These are phyloP conservation scores for Mortierella sp. DNA, from an alignment of 371 early-diverging fungal genomes.

Conservation along the genomic window DNA sequence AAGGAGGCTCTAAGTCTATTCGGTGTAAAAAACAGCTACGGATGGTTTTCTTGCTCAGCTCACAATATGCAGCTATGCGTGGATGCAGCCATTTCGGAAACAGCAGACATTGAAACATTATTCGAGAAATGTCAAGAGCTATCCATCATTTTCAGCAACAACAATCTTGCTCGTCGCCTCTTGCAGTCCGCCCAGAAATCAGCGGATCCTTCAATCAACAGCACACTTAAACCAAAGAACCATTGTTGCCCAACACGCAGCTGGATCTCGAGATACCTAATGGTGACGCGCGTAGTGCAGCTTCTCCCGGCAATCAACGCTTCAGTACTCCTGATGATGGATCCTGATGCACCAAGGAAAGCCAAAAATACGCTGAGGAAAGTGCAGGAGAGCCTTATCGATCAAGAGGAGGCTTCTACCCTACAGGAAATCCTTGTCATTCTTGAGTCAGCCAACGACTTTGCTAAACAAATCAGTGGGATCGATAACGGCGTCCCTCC, in stretches of 20 bases:
- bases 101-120: neutral
- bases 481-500: no score
- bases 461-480: no score
- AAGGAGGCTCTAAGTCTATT: neutral
- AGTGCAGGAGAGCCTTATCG: neutral
- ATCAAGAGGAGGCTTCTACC: neutral
- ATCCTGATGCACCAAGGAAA: neutral
- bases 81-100: neutral
- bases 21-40: neutral
- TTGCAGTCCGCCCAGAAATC: conserved; percentile 2
- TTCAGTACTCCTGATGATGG: neutral
- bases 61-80: conserved; percentile 7
- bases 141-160: conserved; percentile 2
- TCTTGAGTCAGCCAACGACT: neutral
- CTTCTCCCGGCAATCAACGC: conserved; percentile 4
- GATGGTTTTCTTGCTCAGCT: conserved; percentile 5
- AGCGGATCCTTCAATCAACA: neutral
- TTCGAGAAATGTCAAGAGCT: conserved; percentile 1
- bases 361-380: neutral
- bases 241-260: conserved; percentile 4
- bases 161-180: neutral
- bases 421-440: neutral
- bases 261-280: conserved; percentile 7
- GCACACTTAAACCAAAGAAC: neutral
- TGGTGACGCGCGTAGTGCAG: neutral